These are phyloP conservation scores for Ordospora pajunii DNA, from an alignment of 371 early-diverging fungal species.

Conservation along the genomic window DNA sequence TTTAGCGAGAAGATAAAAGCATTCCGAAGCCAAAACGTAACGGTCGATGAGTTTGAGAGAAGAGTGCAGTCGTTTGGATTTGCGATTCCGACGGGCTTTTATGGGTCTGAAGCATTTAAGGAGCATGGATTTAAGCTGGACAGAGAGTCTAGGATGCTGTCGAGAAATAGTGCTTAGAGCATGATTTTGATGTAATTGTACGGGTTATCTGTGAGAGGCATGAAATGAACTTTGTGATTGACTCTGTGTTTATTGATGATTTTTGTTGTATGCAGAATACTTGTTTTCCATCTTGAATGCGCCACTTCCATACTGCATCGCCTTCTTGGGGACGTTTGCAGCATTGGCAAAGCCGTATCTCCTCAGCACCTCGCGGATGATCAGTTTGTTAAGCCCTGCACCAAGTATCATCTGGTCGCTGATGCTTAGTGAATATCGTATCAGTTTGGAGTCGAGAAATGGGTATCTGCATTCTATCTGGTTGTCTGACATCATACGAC, in stretches of 20 bases:
- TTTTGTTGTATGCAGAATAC: neutral
- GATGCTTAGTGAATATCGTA: conserved; percentile 21
- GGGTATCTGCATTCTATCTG: conserved; percentile 43
- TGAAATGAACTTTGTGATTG: neutral
- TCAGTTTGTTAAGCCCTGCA: conserved; percentile 21
- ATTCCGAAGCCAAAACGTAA: conserved; percentile 4
- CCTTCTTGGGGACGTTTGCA: conserved; percentile 36
- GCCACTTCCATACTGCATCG: conserved; percentile 54
- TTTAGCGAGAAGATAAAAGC: conserved; percentile 39
- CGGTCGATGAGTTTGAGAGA: conserved; percentile 25
- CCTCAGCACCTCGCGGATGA: conserved; percentile 38
- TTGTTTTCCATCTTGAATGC: conserved; percentile 16
- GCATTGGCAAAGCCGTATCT: conserved; percentile 16
- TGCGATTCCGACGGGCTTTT: neutral
- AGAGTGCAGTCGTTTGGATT: conserved; percentile 12
- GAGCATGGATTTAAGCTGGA: conserved; percentile 14
- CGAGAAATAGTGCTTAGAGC: neutral
- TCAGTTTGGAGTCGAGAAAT: conserved; percentile 38
- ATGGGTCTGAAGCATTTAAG: neutral
- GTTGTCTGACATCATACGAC: conserved; percentile 33
- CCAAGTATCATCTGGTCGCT: neutral
- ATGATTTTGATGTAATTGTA: neutral
- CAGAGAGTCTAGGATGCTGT: neutral
- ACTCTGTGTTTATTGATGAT: neutral
- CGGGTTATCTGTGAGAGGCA: neutral